phyloP scores from a whole-genome alignment of 2,329 filamentous ascomycete species.

The Penicillium griseofulvum region DNA sequence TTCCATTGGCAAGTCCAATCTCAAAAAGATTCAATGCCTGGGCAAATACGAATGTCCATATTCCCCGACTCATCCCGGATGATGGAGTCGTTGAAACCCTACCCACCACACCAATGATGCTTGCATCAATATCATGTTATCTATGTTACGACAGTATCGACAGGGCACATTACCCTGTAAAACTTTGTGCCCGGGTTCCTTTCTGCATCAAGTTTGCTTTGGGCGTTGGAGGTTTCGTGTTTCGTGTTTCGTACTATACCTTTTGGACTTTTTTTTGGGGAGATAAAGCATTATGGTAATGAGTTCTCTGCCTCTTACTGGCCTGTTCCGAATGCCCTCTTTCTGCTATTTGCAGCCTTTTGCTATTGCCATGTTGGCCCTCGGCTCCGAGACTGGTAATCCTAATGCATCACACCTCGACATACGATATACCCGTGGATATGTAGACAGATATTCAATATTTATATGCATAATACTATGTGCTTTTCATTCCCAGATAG shows the following conservation, averaged over 20 bases:
- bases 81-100: slow-evolving; percentile 7
- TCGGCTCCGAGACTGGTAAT: not conserved
- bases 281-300: slow-evolving; percentile 21
- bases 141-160: slow-evolving; percentile 17
- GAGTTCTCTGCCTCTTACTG: slow-evolving; percentile 10
- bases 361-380: not conserved
- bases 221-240: slow-evolving; percentile 11
- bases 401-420: not conserved
- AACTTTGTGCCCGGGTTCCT: slow-evolving; percentile 17
- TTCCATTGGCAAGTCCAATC: not conserved
- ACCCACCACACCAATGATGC: slow-evolving; percentile 17
- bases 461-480: slow-evolving; percentile 1
- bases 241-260: slow-evolving; percentile 23
- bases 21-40: not conserved
- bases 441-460: not conserved
- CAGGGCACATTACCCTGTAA: slow-evolving; percentile 3
- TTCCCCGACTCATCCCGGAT: slow-evolving; percentile 11
- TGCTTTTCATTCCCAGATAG: not conserved
- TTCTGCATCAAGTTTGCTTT: slow-evolving; percentile 8
- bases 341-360: slow-evolving; percentile 1
- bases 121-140: slow-evolving; percentile 24
- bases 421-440: not conserved
- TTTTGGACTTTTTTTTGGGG: slow-evolving; percentile 15
- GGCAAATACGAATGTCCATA: slow-evolving; percentile 2
- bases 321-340: slow-evolving; percentile 1